Evolutionary conservation across 1,139 yeast genomes (phyloP), one percentile per base, ranked within the genome.

Genomic region (Blastobotrys apis): DNA sequence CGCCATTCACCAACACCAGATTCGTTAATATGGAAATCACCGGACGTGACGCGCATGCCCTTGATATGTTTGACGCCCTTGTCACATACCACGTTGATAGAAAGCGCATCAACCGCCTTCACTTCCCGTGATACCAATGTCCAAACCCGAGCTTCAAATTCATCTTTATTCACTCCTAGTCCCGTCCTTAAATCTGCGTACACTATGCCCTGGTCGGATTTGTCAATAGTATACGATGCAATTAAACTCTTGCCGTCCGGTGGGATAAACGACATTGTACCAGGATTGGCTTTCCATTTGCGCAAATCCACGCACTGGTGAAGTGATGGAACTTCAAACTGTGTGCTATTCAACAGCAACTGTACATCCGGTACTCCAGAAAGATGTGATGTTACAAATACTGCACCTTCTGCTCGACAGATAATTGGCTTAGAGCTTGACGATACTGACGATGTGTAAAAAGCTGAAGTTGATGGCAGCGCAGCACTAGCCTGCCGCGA

Each of bases 211-310:
- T 31, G 39, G 35, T 15, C 33, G 13, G 37, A 31, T 22, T 77
- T 61, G 48, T 84, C 85, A 26, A 84, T 63, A 5, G 75, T 70
- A 59, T 92, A 92, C 20, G 75, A 68, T 73, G 83, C 75, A 16
- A 92, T 63, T 4, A 75, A 71, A 33, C 80, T 77, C 50, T 70
- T 74, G 3, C 95, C 97, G 62, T 92, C 97, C 0, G 97, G 95
- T 3, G 98, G 98, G 17, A 84, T 74, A 57, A 90, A 86, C 13
- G 79, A 70, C 34, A 88, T 59, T 0, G 68, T 55, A 12, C 63
- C 66, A 3, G 64, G 64, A 13, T 46, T 48, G 31, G 51, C 49
- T 12, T 52, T 39, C 66, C 69, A 67, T 26, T 47, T 53, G 9
- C 49, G 48, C 15, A 53, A 48, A n/a, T 64, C 59, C 1, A 84